Conservation (phyloP, 306 rosid genomes). For the Cucumis sativus region Cucumber_9930_V3 NC_026659.2:17479501-17480000, state of each 20-base stretch:
- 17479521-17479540: slow-evolving; percentile 58
- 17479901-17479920: not conserved
- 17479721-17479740: not conserved
- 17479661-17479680: not conserved
- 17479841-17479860: not conserved
- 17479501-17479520: slow-evolving; percentile 30
- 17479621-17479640: not conserved
- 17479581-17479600: not conserved
- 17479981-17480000: not conserved
- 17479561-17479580: slow-evolving; percentile 40
- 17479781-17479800: too few species aligned
- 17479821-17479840: not conserved
- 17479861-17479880: not conserved
- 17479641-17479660: not conserved
- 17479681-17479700: not conserved
- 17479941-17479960: not conserved
- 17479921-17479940: not conserved
- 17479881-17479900: not conserved
- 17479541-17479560: slow-evolving; percentile 58
- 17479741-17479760: not conserved
- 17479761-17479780: not conserved
- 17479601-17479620: not conserved
- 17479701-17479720: not conserved
- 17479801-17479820: not conserved
- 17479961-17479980: not conserved